Base-by-base conservation (phyloP, 805 yeast species). In the Danielia oregonensis region DNA sequence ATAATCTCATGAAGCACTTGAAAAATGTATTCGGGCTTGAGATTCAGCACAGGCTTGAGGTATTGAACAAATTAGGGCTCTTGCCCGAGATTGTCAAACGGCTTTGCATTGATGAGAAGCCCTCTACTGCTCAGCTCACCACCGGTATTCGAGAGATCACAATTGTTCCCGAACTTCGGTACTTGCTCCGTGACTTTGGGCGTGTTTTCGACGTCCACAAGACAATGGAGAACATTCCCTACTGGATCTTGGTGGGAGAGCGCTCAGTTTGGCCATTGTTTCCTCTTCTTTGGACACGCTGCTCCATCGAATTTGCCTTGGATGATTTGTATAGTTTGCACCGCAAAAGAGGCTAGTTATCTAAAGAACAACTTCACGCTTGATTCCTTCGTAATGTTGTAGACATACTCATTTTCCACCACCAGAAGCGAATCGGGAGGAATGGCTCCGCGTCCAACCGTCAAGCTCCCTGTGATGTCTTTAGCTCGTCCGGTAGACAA, bases 161-260 rank as follows among this genome's bases (percentile, higher is more conserved):
- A 0, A 82, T 93, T 26, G 96, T 91, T 4, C 97, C 97, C 0
- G 91, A 82, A 51, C 63, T 88, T 32, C 70, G 82, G 35, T 79
- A 86, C 23, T 61, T 88, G 32, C 65, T 87, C 32, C 68, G 68
- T 25, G 88, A 83, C 46, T 75, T 86, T 41, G 81, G 87, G 28
- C 68, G 87, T 45, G 80, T 88, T 0, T 75, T 87, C 50, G 95
- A 87, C 52, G 82, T 85, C 3, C 81, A 81, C 48, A 72, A 82
- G 46, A 70, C 79, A 17, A 58, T 65, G 52, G 82, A 78, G 38
- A 88, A 86, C 55, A 82, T 88, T 15, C 83, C 87, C 4, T 86
- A 87, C 53, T 91, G 97, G 95, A 78, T 88, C 10, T 65, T 74
- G 33, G 86, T 89, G 21, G 98, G 98, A 4, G 97, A 91, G 57